Conservation (phyloP, 495 filamentous ascomycete species). For the Pyrenula aspistea region DNA sequence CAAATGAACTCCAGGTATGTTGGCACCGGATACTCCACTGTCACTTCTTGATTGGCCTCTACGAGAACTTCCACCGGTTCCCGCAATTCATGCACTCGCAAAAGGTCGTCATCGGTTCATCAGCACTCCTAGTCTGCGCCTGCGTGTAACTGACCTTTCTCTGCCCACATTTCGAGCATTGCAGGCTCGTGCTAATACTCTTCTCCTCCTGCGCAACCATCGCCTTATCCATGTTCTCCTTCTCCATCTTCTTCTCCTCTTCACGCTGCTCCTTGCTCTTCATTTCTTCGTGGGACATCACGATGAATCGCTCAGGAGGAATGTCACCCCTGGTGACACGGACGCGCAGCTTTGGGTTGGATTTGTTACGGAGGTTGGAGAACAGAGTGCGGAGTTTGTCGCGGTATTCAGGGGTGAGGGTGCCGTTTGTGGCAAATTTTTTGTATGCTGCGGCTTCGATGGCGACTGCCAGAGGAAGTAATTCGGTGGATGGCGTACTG, state of each 20-base stretch:
- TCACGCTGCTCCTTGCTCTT: conserved; percentile 59
- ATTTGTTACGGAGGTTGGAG: conserved; percentile 86
- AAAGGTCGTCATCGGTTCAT: conserved; percentile 46
- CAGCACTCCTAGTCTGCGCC: conserved; percentile 88
- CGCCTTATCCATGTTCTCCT: conserved; percentile 91
- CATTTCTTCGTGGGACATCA: conserved; percentile 64
- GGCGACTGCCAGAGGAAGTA: conserved; percentile 56
- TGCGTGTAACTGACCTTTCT: conserved; percentile 92
- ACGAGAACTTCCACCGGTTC: conserved; percentile 29
- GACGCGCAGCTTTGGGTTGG: conserved; percentile 61
- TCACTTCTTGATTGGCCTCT: no score
- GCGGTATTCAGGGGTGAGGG: conserved; percentile 54
- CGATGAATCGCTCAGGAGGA: conserved; percentile 56
- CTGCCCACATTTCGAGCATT: conserved; percentile 81
- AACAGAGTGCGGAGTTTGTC: conserved; percentile 81
- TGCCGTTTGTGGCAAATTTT: background rate
- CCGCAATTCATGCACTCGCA: conserved; percentile 39
- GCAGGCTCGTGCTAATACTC: conserved; percentile 71
- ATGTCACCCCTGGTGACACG: conserved; percentile 68
- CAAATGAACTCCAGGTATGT: no score
- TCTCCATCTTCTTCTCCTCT: conserved; percentile 55
- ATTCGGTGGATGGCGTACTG: conserved; percentile 32
- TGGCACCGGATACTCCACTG: no score
- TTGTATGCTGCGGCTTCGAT: conserved; percentile 66
- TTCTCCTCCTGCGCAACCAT: conserved; percentile 84